phyloP scores from a whole-genome alignment of 2,329 filamentous ascomycete species.

The Pyricularia sp. region DNA sequence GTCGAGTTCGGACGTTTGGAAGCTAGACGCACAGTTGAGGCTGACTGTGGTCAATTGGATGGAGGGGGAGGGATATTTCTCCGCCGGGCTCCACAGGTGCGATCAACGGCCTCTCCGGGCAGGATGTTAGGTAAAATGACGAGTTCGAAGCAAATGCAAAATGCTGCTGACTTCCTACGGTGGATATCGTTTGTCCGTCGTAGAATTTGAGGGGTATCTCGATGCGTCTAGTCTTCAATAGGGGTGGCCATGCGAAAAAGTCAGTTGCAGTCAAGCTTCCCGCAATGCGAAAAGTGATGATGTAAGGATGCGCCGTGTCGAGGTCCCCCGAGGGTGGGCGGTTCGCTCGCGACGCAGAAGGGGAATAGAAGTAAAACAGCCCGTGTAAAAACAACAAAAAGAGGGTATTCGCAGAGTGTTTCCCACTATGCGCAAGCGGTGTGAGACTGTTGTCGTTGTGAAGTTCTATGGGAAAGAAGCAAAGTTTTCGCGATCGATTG shows the following conservation, averaged over 20 bases:
- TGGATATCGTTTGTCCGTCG: constrained; percentile 17
- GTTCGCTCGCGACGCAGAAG: not conserved
- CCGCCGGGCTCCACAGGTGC: constrained; percentile 4
- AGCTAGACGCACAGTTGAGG: constrained; percentile 2
- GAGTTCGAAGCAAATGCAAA: constrained; percentile 1
- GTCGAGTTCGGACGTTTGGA: not conserved
- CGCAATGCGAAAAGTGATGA: not conserved
- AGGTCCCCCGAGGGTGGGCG: not conserved
- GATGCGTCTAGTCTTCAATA: constrained; percentile 5
- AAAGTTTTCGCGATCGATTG: not conserved
- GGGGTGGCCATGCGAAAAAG: not conserved
- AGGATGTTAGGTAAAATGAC: not conserved
- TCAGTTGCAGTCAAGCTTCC: constrained; percentile 3
- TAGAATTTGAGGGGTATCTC: constrained; percentile 5
- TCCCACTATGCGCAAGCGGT: not conserved
- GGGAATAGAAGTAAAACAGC: not conserved
- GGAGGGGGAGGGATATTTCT: constrained; percentile 1
- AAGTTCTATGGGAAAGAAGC: not conserved
- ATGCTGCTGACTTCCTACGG: constrained; percentile 1
- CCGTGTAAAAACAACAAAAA: not conserved
- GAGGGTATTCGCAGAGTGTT: not conserved
- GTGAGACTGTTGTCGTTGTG: not conserved
- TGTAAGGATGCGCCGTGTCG: not conserved
- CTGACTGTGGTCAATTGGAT: not conserved
- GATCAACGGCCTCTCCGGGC: not conserved